These are phyloP conservation scores for Hirschfeldia incana DNA, from an alignment of 345 rosid species.

Conservation along the genomic window DNA sequence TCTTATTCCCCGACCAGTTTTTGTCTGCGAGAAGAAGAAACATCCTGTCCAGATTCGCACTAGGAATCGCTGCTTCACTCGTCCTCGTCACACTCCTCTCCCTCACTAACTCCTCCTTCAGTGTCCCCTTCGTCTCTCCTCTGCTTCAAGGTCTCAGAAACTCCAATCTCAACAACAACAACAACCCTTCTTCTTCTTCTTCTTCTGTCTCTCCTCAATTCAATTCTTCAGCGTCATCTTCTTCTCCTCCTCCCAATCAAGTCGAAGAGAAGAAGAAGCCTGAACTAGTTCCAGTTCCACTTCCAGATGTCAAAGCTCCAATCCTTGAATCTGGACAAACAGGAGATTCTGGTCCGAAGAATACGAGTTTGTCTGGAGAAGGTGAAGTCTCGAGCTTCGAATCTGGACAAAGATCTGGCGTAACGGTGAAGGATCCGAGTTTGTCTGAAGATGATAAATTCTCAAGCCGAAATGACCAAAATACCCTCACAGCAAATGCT, in stretches of 20 bases:
- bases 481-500: constrained; percentile 31
- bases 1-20: constrained; percentile 47
- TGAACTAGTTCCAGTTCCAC: constrained; percentile 17
- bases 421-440: constrained; percentile 11
- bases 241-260: constrained; percentile 35
- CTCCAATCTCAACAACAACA: constrained; percentile 28
- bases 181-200: constrained; percentile 17
- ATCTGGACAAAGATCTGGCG: constrained; percentile 34
- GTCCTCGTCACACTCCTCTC: constrained; percentile 48
- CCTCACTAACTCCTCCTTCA: constrained; percentile 46
- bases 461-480: constrained; percentile 11
- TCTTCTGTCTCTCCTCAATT: constrained; percentile 17
- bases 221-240: constrained; percentile 5
- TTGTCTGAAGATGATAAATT: constrained; percentile 1
- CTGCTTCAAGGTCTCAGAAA: constrained; percentile 46
- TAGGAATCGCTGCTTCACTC: constrained; percentile 52
- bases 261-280: constrained; percentile 16
- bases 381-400: constrained; percentile 34
- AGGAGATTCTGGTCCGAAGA: constrained; percentile 13
- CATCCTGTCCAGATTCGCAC: constrained; percentile 50
- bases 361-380: constrained; percentile 15
- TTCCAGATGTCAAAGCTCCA: constrained; percentile 36
- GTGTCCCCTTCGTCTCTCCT: constrained; percentile 44
- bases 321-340: constrained; percentile 31
- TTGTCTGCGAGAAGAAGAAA: constrained; percentile 46